Base-by-base conservation (phyloP, 1,139 yeast genomes). In the Yamadazyma taylorii region DNA sequence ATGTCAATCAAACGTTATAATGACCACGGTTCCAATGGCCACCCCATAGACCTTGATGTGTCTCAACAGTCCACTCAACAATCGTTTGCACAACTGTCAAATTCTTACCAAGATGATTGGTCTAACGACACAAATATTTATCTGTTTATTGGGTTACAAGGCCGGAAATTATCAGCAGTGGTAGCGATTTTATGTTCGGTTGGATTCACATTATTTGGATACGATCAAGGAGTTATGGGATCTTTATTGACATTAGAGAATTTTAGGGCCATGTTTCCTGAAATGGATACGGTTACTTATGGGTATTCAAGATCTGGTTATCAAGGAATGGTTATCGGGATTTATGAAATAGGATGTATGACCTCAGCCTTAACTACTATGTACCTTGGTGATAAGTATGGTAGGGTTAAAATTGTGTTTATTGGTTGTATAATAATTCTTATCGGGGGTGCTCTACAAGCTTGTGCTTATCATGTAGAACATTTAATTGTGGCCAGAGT, bases 141-240 rank as follows among this genome's bases (percentile, higher is more conserved):
- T 16, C 10, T 12, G 14, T 25, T 25, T 14, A 4, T 25, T 4
- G 28, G 28, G 15, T 25, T n/a, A 14, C n/a, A 25, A 25, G 28
- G 28, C 7, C n/a, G 14, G 16, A 25, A 25, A 13, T 10, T 25
- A 8, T 25, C 28, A 8, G 16, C 16, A 5, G 15, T 13, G 14
- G 28, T 25, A 7, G 28, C 28, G 3, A n/a, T 25, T 25, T 8
- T 25, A 7, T 25, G 28, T 10, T 25, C 28, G 28, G 28, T 25
- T 5, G 38, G 33, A 8, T 36, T 36, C 36, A n/a, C 33, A 5
- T 40, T 64, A 46, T 84, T 84, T 51, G 92, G 92, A 41, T 81
- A 81, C 52, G 88, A 84, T 54, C 90, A 84, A 58, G 90, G 92
- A 52, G 73, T 84, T 37, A 79, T 81, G 82, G 74, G 84, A 22